phyloP scores from a whole-genome alignment of 371 early-diverging fungal genomes.

The Mortierella sp. region DNA sequence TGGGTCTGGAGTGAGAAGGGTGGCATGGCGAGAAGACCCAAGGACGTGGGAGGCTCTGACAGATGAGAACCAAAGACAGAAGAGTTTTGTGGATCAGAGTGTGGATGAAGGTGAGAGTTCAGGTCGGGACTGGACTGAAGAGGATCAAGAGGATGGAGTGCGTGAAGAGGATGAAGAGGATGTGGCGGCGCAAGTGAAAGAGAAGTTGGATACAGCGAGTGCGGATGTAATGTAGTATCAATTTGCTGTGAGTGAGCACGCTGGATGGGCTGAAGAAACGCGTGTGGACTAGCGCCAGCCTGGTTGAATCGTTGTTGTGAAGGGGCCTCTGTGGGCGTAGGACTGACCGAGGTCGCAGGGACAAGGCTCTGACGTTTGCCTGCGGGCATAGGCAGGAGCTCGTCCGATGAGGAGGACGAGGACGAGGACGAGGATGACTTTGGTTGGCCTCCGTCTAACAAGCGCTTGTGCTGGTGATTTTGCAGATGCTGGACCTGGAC shows the following conservation, averaged over 20 bases:
- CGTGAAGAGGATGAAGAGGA: conserved; percentile 9
- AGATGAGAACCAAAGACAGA: not conserved
- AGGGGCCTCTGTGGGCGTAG: too few relatives aligned
- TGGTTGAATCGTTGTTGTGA: too few relatives aligned
- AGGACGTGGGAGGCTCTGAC: conserved; percentile 12
- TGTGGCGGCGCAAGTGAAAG: not conserved
- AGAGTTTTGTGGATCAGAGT: not conserved
- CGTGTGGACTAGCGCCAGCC: too few relatives aligned
- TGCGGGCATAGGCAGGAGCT: not conserved
- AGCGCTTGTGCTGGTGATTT: conserved; percentile 19
- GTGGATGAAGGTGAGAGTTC: conserved; percentile 4
- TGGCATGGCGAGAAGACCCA: conserved; percentile 40
- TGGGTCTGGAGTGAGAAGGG: conserved; percentile 23
- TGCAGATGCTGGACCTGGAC: conserved; percentile 30
- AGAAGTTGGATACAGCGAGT: not conserved
- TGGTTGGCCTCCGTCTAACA: not conserved
- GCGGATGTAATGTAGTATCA: not conserved
- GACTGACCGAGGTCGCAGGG: too few relatives aligned
- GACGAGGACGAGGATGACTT: not conserved
- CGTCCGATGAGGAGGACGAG: not conserved
- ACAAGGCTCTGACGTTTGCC: not conserved
- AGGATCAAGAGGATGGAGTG: conserved; percentile 6
- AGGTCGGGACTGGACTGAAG: not conserved
- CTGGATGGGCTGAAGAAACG: too few relatives aligned
- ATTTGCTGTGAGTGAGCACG: too few relatives aligned